Percentiles rank a stretch among this genome's conserved stretches.
Conservation (phyloP, 176 grass and related monocot genomes). For the Rhipidocladum racemiflorum region DNA sequence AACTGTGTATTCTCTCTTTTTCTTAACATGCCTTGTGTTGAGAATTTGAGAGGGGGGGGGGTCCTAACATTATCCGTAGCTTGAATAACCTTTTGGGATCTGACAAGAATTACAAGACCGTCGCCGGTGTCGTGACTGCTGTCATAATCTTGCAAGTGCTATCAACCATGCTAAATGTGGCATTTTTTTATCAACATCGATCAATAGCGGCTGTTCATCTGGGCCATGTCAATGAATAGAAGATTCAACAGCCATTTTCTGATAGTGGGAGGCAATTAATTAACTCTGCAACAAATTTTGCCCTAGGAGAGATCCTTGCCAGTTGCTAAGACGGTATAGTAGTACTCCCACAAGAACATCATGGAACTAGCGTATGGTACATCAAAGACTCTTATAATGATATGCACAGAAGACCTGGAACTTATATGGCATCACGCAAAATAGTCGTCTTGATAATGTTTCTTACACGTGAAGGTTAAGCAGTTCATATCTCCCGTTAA, state of each 20-base stretch:
- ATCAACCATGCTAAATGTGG: constrained; percentile 3
- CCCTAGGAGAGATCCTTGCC: neutral
- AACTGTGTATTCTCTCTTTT: neutral
- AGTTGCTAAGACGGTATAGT: neutral
- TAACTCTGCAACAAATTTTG: neutral
- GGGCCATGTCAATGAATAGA: neutral
- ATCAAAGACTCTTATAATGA: neutral
- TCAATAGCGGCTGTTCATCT: neutral
- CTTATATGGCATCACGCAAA: neutral
- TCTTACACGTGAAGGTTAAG: constrained; percentile 21
- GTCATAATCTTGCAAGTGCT: neutral
- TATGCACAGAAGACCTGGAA: neutral
- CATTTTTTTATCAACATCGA: neutral
- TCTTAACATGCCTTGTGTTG: no score
- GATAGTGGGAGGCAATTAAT: neutral
- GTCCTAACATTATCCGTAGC: neutral
- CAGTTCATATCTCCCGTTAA: neutral
- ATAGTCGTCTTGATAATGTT: neutral
- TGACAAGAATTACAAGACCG: neutral
- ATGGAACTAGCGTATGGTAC: no score
- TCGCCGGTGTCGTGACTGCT: neutral
- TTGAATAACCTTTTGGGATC: neutral
- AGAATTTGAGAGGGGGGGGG: no score
- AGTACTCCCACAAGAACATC: neutral
- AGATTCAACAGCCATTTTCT: neutral